Conservation (phyloP, 345 rosid species). For the Aegle marmelos region DNA sequence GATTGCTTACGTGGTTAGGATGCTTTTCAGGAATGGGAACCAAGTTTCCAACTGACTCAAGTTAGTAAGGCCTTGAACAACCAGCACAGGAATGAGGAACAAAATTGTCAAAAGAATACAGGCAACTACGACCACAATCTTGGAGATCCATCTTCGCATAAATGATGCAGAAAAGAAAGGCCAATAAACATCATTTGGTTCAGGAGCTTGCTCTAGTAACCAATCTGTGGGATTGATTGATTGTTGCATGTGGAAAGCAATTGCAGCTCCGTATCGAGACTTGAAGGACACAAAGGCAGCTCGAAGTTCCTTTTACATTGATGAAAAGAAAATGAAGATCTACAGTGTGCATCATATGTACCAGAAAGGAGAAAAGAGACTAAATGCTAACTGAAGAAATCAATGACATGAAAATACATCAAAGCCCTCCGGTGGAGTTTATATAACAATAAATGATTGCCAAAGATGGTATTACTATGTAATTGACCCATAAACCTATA, state of each 20-base stretch:
- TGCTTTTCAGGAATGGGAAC: conserved; percentile 78
- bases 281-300: conserved; percentile 98
- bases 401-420: neutral
- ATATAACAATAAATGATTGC: neutral
- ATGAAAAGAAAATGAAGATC: conserved; percentile 18
- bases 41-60: conserved; percentile 64
- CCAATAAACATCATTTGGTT: conserved; percentile 88
- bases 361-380: neutral
- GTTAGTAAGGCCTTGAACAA: conserved; percentile 97
- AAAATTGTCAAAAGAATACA: conserved; percentile 73
- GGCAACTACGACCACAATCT: conserved; percentile 59
- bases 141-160: conserved; percentile 80
- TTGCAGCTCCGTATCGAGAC: conserved; percentile 81
- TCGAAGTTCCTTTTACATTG: conserved; percentile 59
- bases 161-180: conserved; percentile 90
- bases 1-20: conserved; percentile 65
- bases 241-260: conserved; percentile 72
- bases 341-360: neutral
- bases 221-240: conserved; percentile 82
- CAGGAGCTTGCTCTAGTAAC: conserved; percentile 88
- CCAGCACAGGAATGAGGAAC: conserved; percentile 83
- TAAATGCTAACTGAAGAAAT: neutral
- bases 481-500: neutral
- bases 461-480: neutral
- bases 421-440: neutral